phyloP scores from a whole-genome alignment of 164 flowering plant species.

The Stephania japonica region DNA sequence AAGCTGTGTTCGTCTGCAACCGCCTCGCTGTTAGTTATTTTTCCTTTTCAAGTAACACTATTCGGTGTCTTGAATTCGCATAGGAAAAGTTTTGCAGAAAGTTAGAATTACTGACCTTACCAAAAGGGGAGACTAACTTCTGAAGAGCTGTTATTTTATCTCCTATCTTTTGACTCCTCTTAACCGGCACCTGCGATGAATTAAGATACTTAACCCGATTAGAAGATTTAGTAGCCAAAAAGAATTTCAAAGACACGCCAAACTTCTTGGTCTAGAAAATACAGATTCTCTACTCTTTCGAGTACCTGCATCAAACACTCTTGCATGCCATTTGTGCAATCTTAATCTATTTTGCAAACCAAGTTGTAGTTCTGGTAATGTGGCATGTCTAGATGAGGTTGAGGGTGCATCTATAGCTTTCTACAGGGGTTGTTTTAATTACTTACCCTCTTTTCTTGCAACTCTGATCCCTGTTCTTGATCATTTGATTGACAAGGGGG shows the following conservation, averaged over 20 bases:
- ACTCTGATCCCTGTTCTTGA: neutral
- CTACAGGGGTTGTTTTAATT: neutral
- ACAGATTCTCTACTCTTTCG: constrained; percentile 1
- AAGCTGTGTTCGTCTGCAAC: constrained; percentile 71
- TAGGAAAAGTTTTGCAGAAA: neutral
- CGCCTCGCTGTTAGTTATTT: neutral
- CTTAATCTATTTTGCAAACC: neutral
- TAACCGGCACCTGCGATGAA: constrained; percentile 28
- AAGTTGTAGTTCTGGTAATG: too few species aligned
- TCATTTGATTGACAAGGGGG: constrained; percentile 1
- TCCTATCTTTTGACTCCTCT: constrained; percentile 56
- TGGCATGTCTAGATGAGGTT: too few species aligned
- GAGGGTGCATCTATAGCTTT: neutral
- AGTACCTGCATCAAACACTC: neutral
- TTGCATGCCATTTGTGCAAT: neutral
- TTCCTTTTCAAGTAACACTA: neutral
- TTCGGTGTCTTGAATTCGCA: too few species aligned
- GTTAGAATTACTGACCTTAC: constrained; percentile 46
- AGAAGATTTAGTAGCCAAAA: neutral
- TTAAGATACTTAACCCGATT: neutral
- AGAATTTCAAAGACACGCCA: neutral
- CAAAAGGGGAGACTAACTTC: constrained; percentile 76
- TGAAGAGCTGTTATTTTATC: constrained; percentile 67
- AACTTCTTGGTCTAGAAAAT: neutral
- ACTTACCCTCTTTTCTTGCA: constrained; percentile 19